Evolutionary conservation across 2,329 filamentous ascomycete genomes (phyloP).

Genomic region (Phialophora chinensis): DNA sequence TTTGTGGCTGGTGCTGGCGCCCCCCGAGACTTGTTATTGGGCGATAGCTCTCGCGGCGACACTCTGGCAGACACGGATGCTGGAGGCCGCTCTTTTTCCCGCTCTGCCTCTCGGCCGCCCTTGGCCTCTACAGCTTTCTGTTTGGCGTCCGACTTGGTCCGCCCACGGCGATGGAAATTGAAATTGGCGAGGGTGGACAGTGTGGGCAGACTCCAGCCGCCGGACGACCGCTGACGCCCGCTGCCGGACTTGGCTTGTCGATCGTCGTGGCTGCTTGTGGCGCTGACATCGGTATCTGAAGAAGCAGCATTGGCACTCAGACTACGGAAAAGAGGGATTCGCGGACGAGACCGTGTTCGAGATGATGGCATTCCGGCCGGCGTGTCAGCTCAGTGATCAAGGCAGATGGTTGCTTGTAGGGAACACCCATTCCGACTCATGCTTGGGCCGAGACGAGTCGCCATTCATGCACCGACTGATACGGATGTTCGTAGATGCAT

Average conservation of each 20-base stretch:
- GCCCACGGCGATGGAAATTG: slow-evolving; percentile 21
- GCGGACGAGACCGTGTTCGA: slow-evolving; percentile 23
- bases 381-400: slow-evolving; percentile 7
- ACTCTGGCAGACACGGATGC: slow-evolving; percentile 4
- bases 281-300: slow-evolving; percentile 11
- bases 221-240: slow-evolving; percentile 12
- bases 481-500: not conserved
- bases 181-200: slow-evolving; percentile 25
- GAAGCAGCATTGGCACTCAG: slow-evolving; percentile 29
- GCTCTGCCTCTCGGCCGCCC: not conserved
- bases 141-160: slow-evolving; percentile 21
- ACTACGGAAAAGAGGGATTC: slow-evolving; percentile 32
- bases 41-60: slow-evolving; percentile 8
- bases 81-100: not conserved
- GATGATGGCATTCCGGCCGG: slow-evolving; percentile 30
- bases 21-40: slow-evolving; percentile 11
- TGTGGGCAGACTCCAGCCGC: slow-evolving; percentile 24
- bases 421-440: slow-evolving; percentile 2
- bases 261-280: slow-evolving; percentile 8
- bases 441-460: not conserved
- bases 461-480: slow-evolving; percentile 1
- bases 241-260: slow-evolving; percentile 7
- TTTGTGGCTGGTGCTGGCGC: slow-evolving; percentile 12
- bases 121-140: slow-evolving; percentile 14
- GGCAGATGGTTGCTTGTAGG: not conserved